phyloP scores from a whole-genome alignment of 169 alveolate genomes.

The Plasmodium inui region DNA sequence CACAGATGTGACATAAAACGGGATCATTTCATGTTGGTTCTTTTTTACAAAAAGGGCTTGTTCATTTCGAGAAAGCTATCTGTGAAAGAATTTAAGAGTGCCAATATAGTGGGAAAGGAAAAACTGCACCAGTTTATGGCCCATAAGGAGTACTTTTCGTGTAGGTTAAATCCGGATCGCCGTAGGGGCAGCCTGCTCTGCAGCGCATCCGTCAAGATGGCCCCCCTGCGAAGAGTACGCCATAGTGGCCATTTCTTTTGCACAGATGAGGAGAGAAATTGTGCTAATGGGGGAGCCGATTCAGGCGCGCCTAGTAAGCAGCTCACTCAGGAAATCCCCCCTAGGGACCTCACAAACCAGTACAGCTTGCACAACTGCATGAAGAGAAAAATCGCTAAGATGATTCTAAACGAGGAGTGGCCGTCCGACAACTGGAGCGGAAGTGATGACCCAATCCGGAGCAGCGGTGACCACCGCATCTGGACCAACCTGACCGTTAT shows the following conservation, averaged over 20 bases:
- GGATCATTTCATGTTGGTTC: conserved; percentile 15
- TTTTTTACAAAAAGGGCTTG: conserved; percentile 38
- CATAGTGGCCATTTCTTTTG: not conserved
- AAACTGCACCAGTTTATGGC: not conserved
- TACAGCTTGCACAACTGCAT: not conserved
- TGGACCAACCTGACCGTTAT: not conserved
- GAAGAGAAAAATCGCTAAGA: conserved; percentile 10
- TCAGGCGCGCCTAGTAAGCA: not conserved
- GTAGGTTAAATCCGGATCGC: not conserved
- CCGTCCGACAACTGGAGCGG: not conserved
- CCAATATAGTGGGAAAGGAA: not conserved
- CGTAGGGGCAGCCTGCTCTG: not conserved
- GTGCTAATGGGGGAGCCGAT: not conserved
- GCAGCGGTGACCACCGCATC: not conserved
- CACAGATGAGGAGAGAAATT: not conserved
- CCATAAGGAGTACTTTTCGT: not conserved
- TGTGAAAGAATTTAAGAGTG: not conserved
- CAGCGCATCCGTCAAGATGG: not conserved
- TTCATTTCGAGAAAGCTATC: not conserved
- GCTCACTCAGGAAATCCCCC: not conserved
- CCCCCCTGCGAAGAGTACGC: not conserved
- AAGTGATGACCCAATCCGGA: not conserved
- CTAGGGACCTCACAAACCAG: not conserved
- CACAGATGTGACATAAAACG: not conserved
- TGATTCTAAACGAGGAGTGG: conserved; percentile 12